These are phyloP conservation scores for Acanthamoeba healyi DNA, from an alignment of 208 protist genomes.

Conservation along the genomic window DNA sequence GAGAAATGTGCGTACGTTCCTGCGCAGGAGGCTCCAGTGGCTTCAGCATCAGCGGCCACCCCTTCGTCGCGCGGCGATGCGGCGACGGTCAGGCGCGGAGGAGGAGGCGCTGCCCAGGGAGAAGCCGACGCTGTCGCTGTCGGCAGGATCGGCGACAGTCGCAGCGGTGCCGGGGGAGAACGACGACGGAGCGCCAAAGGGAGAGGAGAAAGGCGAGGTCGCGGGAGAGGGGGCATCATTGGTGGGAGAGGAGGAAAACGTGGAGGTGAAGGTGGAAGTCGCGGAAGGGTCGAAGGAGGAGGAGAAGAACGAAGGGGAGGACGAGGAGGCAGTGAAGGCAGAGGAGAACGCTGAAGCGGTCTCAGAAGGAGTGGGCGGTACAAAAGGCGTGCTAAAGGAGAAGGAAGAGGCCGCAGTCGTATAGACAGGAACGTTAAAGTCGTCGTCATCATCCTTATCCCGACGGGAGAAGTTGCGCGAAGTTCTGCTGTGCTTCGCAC, in stretches of 20 bases:
- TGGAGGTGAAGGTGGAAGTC: neutral
- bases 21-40: neutral
- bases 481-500: constrained; percentile 14
- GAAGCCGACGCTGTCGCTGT: neutral
- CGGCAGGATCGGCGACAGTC: neutral
- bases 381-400: neutral
- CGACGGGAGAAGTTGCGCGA: neutral
- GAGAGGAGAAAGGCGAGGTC: neutral
- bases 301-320: neutral
- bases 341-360: neutral
- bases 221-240: neutral
- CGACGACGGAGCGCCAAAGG: neutral
- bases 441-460: neutral
- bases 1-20: neutral
- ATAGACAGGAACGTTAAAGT: neutral
- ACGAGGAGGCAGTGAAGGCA: neutral
- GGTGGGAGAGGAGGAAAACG: neutral
- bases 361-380: neutral
- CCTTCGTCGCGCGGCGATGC: neutral
- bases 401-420: neutral
- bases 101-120: constrained; percentile 6
- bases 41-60: neutral
- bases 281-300: neutral
- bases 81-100: neutral
- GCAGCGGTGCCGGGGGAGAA: neutral